phyloP scores from a whole-genome alignment of 345 rosid genomes.

The Brassica napus region DNA sequence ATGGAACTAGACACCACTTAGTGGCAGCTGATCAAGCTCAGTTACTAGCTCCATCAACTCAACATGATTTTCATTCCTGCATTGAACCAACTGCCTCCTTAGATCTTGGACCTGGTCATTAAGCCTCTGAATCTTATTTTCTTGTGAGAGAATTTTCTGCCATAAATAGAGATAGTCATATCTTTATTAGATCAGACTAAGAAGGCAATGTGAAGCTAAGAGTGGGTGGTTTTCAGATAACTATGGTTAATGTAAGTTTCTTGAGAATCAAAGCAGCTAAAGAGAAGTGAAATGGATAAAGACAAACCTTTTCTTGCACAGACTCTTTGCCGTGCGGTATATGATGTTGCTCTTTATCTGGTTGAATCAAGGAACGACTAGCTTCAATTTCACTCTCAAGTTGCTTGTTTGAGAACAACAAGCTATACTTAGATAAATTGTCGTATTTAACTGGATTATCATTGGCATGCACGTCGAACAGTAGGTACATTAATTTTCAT shows the following conservation, averaged over 20 bases:
- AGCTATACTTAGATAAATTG: too few species aligned
- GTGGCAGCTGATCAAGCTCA: slow-evolving; percentile 51
- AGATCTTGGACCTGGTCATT: slow-evolving; percentile 58
- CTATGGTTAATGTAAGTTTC: too few species aligned
- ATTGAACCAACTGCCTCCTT: slow-evolving; percentile 53
- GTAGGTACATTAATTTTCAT: too few species aligned
- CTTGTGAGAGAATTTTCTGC: slow-evolving; percentile 76
- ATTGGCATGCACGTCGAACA: too few species aligned
- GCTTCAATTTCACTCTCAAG: slow-evolving; percentile 58
- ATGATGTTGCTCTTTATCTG: slow-evolving; percentile 45
- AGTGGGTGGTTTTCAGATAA: background rate
- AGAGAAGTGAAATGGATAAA: too few species aligned
- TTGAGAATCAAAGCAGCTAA: too few species aligned
- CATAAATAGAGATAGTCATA: background rate
- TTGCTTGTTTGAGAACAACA: slow-evolving; percentile 46
- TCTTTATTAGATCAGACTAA: background rate
- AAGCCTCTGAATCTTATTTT: slow-evolving; percentile 67
- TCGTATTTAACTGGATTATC: too few species aligned
- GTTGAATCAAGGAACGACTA: slow-evolving; percentile 27
- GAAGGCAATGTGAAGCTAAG: background rate
- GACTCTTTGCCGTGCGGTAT: slow-evolving; percentile 48
- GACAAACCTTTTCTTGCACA: slow-evolving; percentile 66
- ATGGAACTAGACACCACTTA: slow-evolving; percentile 47
- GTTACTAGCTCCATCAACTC: slow-evolving; percentile 34
- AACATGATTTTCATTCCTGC: slow-evolving; percentile 49